Conservation (phyloP, 2,329 filamentous ascomycete species). For the Diplocarpon rosae region DNA sequence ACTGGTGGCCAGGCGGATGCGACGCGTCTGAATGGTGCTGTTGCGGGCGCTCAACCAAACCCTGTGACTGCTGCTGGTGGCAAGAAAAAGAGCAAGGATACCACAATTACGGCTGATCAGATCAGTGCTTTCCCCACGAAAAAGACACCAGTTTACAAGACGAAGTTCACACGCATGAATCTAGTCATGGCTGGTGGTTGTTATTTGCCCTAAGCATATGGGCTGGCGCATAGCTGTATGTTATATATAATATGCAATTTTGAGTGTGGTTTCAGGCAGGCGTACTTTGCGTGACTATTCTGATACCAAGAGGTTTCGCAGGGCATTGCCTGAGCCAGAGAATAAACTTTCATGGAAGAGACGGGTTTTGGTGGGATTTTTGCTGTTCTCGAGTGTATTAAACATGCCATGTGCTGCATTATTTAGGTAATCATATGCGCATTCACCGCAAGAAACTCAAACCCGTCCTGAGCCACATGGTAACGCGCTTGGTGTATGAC, state of each 20-base stretch:
- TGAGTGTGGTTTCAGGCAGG: background rate
- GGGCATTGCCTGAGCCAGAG: no score
- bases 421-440: no score
- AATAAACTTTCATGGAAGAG: no score
- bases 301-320: no score
- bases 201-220: slow-evolving; percentile 28
- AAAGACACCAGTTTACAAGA: slow-evolving; percentile 88
- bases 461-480: no score
- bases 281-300: background rate
- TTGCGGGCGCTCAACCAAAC: slow-evolving; percentile 23
- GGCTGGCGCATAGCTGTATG: background rate
- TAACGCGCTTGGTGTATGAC: no score
- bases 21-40: slow-evolving; percentile 31
- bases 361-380: no score
- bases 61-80: slow-evolving; percentile 24
- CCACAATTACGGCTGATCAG: slow-evolving; percentile 82
- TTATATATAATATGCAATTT: background rate
- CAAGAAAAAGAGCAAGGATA: slow-evolving; percentile 82
- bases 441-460: no score
- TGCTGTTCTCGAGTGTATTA: no score
- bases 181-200: slow-evolving; percentile 76
- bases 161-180: slow-evolving; percentile 92
- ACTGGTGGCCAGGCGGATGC: slow-evolving; percentile 38
- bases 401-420: no score
- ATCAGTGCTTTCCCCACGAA: slow-evolving; percentile 93